Percentiles rank a stretch among this genome's conserved stretches.
These are phyloP conservation scores for Botrytis paeoniae DNA, from an alignment of 2,329 filamentous ascomycete genomes.

Conservation along the genomic window DNA sequence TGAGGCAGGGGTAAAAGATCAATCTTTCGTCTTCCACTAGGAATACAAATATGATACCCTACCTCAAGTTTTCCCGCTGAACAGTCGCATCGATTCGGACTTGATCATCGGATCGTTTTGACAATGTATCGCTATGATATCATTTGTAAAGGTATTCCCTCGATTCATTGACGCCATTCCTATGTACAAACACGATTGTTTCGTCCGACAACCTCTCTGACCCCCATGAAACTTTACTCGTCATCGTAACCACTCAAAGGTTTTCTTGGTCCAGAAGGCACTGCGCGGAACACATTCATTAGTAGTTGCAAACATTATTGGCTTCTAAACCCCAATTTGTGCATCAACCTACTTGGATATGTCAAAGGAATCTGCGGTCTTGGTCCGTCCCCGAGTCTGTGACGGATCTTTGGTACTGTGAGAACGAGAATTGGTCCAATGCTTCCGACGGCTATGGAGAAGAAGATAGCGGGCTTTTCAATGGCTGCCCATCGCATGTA, in stretches of 20 bases:
- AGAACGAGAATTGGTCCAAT: slow-evolving; percentile 69
- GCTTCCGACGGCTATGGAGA: slow-evolving; percentile 71
- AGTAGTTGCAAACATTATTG: slow-evolving; percentile 21
- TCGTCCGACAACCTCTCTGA: not conserved
- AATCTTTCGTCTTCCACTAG: slow-evolving; percentile 1
- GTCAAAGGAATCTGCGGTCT: slow-evolving; percentile 75
- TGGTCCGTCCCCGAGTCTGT: slow-evolving; percentile 69
- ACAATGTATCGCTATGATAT: not conserved
- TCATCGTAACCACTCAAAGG: slow-evolving; percentile 60
- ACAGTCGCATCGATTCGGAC: not conserved
- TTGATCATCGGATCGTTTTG: not conserved
- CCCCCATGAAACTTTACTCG: slow-evolving; percentile 24
- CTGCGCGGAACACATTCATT: slow-evolving; percentile 39
- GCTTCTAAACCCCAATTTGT: not conserved
- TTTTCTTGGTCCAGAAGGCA: slow-evolving; percentile 58
- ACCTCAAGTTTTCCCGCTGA: not conserved
- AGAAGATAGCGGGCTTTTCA: slow-evolving; percentile 90
- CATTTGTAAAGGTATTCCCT: slow-evolving; percentile 15
- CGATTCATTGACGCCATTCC: slow-evolving; percentile 15
- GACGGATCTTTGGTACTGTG: slow-evolving; percentile 70
- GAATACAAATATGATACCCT: not conserved
- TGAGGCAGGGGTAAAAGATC: not conserved
- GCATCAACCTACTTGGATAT: slow-evolving; percentile 75
- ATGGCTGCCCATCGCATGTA: slow-evolving; percentile 87
- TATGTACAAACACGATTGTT: slow-evolving; percentile 14